Conservation (phyloP, 192 early-diverging fungal species). For the Fimicolochytrium jonesii region DNA sequence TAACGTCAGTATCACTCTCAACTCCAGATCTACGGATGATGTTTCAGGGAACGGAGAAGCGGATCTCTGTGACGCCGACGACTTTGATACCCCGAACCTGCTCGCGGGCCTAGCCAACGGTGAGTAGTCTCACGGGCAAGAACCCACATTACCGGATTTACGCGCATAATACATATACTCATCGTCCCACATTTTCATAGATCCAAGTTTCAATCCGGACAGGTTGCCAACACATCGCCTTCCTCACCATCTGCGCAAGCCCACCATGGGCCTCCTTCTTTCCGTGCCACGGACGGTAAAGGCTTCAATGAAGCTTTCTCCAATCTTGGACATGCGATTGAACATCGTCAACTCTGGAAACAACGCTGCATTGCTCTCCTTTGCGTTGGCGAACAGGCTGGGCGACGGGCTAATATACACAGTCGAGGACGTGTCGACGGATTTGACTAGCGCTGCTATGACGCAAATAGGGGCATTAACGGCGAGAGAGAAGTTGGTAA, state of each 20-base stretch:
- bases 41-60: background rate
- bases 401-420: background rate
- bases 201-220: conserved; percentile 22
- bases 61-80: conserved; percentile 18
- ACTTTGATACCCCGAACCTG: conserved; percentile 26
- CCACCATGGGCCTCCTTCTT: too few species aligned
- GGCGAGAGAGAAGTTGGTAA: conserved; percentile 1
- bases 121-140: background rate
- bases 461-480: background rate
- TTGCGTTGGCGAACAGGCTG: background rate
- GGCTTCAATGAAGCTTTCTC: background rate
- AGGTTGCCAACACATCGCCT: conserved; percentile 15
- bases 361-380: background rate
- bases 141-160: background rate
- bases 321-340: background rate
- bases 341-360: background rate
- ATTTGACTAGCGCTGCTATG: conserved; percentile 13
- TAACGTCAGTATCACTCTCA: background rate
- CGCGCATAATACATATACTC: too few species aligned
- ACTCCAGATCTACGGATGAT: conserved; percentile 2
- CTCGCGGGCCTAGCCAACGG: conserved; percentile 20
- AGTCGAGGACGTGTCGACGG: conserved; percentile 1
- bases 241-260: conserved; percentile 3
- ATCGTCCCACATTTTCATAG: background rate
- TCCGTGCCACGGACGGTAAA: background rate